These are phyloP conservation scores for Polymyxa betae DNA, from an alignment of 208 protist genomes.

Conservation along the genomic window DNA sequence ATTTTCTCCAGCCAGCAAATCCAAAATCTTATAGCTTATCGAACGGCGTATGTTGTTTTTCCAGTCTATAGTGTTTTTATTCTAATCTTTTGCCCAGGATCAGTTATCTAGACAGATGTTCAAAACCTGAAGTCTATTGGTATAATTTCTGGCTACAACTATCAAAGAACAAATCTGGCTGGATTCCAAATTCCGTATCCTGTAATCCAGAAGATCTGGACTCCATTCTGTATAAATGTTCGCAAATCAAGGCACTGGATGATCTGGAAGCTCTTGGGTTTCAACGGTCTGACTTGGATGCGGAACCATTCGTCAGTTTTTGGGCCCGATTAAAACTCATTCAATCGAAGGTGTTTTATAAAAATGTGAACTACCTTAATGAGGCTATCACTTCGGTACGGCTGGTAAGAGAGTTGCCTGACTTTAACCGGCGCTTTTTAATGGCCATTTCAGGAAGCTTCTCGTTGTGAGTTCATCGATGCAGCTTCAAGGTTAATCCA, in stretches of 20 bases:
- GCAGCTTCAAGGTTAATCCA: too few relatives aligned
- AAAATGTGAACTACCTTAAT: neutral
- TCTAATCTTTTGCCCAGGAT: neutral
- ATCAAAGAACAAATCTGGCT: neutral
- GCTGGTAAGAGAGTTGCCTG: neutral
- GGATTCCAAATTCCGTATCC: neutral
- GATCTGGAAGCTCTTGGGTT: slow-evolving; percentile 1
- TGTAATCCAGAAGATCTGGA: neutral
- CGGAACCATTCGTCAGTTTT: neutral
- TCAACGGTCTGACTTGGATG: neutral
- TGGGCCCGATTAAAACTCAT: neutral
- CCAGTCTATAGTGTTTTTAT: neutral
- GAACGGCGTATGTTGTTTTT: neutral
- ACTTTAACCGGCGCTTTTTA: neutral
- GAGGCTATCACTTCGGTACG: neutral
- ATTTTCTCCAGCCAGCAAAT: neutral
- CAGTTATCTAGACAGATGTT: neutral
- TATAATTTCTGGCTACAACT: neutral
- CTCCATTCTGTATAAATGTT: slow-evolving; percentile 28
- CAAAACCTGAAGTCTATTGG: slow-evolving; percentile 8
- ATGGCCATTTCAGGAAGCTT: too few relatives aligned
- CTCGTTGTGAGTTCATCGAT: too few relatives aligned
- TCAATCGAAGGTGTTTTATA: slow-evolving; percentile 20
- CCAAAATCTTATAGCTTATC: neutral
- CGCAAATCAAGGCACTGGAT: neutral